Percentiles rank a stretch among this genome's conserved stretches.
Conservation (phyloP, 805 yeast genomes). For the Suhomyces sp. region DNA sequence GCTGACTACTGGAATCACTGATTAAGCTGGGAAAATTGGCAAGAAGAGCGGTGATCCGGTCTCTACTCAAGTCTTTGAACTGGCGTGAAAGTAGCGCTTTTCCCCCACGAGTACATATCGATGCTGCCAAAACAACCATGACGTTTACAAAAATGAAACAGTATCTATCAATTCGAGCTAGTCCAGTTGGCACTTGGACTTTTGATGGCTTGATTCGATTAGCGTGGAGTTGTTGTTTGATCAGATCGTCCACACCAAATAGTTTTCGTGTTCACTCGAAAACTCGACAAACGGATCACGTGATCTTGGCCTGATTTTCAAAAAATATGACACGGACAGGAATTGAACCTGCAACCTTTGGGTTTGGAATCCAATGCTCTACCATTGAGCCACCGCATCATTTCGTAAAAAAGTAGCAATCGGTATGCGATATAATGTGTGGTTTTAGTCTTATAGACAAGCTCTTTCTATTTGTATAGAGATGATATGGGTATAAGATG, state of each 20-base stretch:
- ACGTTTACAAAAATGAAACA: no score
- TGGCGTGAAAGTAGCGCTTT: constrained; percentile 90
- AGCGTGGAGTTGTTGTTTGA: not conserved
- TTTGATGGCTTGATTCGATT: not conserved
- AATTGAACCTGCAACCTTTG: constrained; percentile 86
- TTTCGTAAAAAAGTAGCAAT: no score
- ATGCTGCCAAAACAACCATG: constrained; percentile 87
- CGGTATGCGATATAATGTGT: no score
- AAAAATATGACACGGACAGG: constrained; percentile 67
- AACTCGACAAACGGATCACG: constrained; percentile 3
- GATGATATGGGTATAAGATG: no score
- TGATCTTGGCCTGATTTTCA: not conserved
- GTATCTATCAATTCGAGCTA: no score
- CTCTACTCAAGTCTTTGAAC: constrained; percentile 79
- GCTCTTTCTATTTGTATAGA: no score
- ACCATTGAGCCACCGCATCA: constrained; percentile 79
- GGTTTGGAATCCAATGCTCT: constrained; percentile 79
- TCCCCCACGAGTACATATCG: constrained; percentile 91
- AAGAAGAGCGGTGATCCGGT: constrained; percentile 79
- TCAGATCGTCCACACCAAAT: not conserved
- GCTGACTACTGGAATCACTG: constrained; percentile 68
- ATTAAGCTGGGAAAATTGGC: constrained; percentile 83
- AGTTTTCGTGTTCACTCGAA: constrained; percentile 17
- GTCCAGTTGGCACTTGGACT: not conserved
- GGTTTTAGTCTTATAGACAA: no score